phyloP scores from a whole-genome alignment of 2,329 filamentous ascomycete genomes.

The Zasmidium angulare region DNA sequence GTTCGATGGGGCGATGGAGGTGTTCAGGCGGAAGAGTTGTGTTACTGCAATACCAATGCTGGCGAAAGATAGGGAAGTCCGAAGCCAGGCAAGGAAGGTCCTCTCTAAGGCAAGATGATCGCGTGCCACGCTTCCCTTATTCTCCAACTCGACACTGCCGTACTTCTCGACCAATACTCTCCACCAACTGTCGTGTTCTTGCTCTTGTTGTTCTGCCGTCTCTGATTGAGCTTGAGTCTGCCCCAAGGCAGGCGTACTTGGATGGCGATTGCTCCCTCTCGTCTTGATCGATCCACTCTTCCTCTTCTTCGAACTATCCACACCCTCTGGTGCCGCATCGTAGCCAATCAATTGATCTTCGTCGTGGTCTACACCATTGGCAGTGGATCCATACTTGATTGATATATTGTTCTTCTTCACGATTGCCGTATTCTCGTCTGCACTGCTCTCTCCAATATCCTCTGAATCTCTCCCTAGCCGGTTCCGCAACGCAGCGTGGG shows the following conservation, averaged over 20 bases:
- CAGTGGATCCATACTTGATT: not conserved
- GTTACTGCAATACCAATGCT: slow-evolving; percentile 81
- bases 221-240: slow-evolving; percentile 6
- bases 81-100: slow-evolving; percentile 82
- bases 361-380: not conserved
- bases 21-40: slow-evolving; percentile 81
- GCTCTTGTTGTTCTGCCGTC: slow-evolving; percentile 18
- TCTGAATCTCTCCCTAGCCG: slow-evolving; percentile 15
- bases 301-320: slow-evolving; percentile 13
- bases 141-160: slow-evolving; percentile 73
- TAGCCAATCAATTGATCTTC: slow-evolving; percentile 6
- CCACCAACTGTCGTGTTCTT: slow-evolving; percentile 51
- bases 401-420: slow-evolving; percentile 21
- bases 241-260: slow-evolving; percentile 2
- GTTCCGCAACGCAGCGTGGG: slow-evolving; percentile 12
- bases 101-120: slow-evolving; percentile 81
- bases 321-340: not conserved
- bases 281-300: slow-evolving; percentile 20
- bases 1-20: slow-evolving; percentile 48
- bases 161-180: slow-evolving; percentile 57
- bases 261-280: slow-evolving; percentile 11
- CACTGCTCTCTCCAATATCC: slow-evolving; percentile 35
- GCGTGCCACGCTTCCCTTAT: slow-evolving; percentile 79
- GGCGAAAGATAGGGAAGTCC: slow-evolving; percentile 78
- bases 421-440: slow-evolving; percentile 46